phyloP scores from a whole-genome alignment of 768 basidiomycete genomes.

The Phaeotremella fagi region DNA sequence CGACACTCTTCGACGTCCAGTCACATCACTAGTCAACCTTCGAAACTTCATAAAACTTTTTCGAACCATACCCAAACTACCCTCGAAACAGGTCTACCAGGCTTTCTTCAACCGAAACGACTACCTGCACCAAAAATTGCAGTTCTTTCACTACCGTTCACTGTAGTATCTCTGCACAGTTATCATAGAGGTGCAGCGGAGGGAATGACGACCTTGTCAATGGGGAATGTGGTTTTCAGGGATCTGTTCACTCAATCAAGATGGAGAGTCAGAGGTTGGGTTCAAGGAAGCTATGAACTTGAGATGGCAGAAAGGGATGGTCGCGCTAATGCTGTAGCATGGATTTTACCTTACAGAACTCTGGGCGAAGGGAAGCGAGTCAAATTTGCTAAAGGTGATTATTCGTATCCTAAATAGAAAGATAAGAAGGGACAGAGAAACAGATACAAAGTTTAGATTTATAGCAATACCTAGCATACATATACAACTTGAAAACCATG shows the following conservation, averaged over 20 bases:
- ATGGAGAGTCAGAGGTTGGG: slow-evolving; percentile 33
- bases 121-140: slow-evolving; percentile 32
- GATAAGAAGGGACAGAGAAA: background rate
- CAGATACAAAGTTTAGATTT: no score
- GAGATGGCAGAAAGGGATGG: background rate
- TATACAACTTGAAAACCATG: no score
- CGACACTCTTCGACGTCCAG: background rate
- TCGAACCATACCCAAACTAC: background rate
- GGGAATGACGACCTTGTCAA: slow-evolving; percentile 36
- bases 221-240: slow-evolving; percentile 33
- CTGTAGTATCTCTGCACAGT: slow-evolving; percentile 27
- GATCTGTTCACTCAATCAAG: slow-evolving; percentile 23
- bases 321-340: slow-evolving; percentile 17
- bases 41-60: background rate
- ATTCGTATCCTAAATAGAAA: slow-evolving; percentile 30
- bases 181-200: slow-evolving; percentile 22
- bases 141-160: slow-evolving; percentile 26
- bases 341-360: slow-evolving; percentile 36
- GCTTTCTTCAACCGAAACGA: slow-evolving; percentile 28
- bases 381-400: slow-evolving; percentile 34
- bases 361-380: slow-evolving; percentile 39
- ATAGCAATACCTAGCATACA: background rate
- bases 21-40: background rate
- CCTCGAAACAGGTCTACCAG: slow-evolving; percentile 9
- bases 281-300: slow-evolving; percentile 22